phyloP scores from a whole-genome alignment of 2,329 filamentous ascomycete species.

The Aspergillus sp. region DNA sequence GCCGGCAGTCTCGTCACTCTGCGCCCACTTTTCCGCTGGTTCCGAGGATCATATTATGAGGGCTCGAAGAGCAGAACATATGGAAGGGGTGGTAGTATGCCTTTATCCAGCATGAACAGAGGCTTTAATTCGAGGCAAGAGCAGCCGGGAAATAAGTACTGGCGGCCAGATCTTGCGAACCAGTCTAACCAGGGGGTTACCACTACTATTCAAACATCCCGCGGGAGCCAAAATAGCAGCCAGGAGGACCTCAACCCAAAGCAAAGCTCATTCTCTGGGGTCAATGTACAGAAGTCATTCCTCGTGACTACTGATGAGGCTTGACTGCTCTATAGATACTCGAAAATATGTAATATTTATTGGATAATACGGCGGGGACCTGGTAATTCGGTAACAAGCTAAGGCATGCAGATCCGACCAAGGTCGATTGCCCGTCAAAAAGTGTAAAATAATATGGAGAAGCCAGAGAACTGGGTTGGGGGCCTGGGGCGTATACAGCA shows the following conservation, averaged over 20 bases:
- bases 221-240: conserved; percentile 30
- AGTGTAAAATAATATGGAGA: no score
- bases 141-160: conserved; percentile 26
- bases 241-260: conserved; percentile 35
- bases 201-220: conserved; percentile 30
- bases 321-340: conserved; percentile 7
- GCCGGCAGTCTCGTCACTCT: conserved; percentile 52
- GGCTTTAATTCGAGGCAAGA: conserved; percentile 17
- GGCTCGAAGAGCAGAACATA: conserved; percentile 23
- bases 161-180: conserved; percentile 31
- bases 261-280: conserved; percentile 24
- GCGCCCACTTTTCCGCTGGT: conserved; percentile 48
- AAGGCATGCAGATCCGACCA: no score
- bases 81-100: conserved; percentile 28
- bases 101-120: conserved; percentile 31
- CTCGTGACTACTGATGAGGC: conserved; percentile 29
- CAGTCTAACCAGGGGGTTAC: conserved; percentile 26
- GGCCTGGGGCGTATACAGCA: background rate
- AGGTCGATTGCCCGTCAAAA: no score
- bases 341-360: background rate
- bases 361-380: background rate
- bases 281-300: conserved; percentile 38
- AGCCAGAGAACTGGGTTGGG: no score
- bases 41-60: conserved; percentile 29
- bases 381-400: background rate